Conservation (phyloP, 1,139 yeast genomes). For the Saccharomyces hybrid region DNA sequence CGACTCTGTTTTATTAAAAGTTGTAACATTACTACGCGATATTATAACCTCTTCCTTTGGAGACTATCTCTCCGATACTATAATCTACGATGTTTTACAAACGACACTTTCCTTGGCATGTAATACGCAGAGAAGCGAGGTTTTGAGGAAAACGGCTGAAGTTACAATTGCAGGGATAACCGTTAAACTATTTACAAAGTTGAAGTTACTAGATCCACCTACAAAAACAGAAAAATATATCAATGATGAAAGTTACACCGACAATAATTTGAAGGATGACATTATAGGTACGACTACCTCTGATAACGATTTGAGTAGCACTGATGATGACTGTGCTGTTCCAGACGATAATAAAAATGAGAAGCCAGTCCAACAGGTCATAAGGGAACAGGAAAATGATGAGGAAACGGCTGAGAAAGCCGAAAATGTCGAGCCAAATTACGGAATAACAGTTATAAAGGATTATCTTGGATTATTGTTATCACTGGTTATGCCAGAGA, state of each 20-base stretch:
- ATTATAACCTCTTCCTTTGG: constrained; percentile 58
- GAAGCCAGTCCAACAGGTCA: background rate
- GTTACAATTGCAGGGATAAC: constrained; percentile 69
- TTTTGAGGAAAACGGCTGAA: constrained; percentile 81
- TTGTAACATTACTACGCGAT: constrained; percentile 62
- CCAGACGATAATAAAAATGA: background rate
- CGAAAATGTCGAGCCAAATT: constrained; percentile 17
- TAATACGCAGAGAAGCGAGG: constrained; percentile 83
- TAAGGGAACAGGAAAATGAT: background rate
- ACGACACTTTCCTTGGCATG: constrained; percentile 91
- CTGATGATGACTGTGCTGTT: background rate
- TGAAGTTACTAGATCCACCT: constrained; percentile 48
- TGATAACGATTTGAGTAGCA: background rate
- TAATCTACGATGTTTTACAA: constrained; percentile 79
- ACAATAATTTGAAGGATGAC: constrained; percentile 27
- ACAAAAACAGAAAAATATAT: constrained; percentile 25
- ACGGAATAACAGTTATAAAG: constrained; percentile 33
- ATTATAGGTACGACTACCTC: constrained; percentile 21
- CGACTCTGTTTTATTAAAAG: constrained; percentile 81
- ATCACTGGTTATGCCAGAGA: constrained; percentile 73
- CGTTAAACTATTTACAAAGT: constrained; percentile 54
- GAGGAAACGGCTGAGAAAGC: background rate
- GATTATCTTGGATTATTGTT: constrained; percentile 57
- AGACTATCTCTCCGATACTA: constrained; percentile 61
- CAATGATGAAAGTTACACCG: constrained; percentile 29